These are phyloP conservation scores for Recurvomyces mirabilis DNA, from an alignment of 495 filamentous ascomycete genomes.

Conservation along the genomic window DNA sequence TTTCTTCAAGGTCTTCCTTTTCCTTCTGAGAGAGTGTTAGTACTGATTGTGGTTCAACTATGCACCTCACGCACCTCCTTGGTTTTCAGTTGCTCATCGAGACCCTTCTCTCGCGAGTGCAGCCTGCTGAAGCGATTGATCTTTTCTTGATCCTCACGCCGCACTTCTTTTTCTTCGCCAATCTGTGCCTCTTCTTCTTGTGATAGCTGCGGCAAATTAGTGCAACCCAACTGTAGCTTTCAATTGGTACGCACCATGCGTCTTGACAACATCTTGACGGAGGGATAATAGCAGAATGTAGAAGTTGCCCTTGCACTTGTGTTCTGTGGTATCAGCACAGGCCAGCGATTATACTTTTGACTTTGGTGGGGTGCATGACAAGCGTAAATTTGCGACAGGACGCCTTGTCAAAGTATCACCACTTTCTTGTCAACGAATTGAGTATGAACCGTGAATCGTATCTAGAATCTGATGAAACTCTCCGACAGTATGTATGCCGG, in stretches of 20 bases:
- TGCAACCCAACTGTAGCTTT: neutral
- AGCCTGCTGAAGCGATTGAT: slow-evolving; percentile 96
- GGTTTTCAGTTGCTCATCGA: slow-evolving; percentile 70
- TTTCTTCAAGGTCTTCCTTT: slow-evolving; percentile 92
- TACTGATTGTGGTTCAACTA: too few relatives aligned
- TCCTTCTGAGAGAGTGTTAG: slow-evolving; percentile 59
- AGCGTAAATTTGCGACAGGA: too few relatives aligned
- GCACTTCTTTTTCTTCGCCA: slow-evolving; percentile 75
- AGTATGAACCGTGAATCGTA: too few relatives aligned
- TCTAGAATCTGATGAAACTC: too few relatives aligned
- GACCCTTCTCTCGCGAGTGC: slow-evolving; percentile 66
- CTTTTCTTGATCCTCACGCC: slow-evolving; percentile 93
- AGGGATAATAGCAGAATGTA: too few relatives aligned
- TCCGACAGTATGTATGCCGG: too few relatives aligned
- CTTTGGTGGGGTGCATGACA: too few relatives aligned
- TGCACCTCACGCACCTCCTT: slow-evolving; percentile 67
- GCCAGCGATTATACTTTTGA: too few relatives aligned
- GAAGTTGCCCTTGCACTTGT: too few relatives aligned
- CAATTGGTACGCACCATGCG: slow-evolving; percentile 27
- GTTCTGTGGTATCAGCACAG: too few relatives aligned
- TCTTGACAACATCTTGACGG: slow-evolving; percentile 18
- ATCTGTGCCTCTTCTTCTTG: slow-evolving; percentile 77
- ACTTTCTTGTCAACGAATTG: too few relatives aligned
- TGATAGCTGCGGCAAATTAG: slow-evolving; percentile 54
- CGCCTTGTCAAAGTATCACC: too few relatives aligned